phyloP scores from a whole-genome alignment of 257 asterid genomes.

The Datura wrightii region DNA sequence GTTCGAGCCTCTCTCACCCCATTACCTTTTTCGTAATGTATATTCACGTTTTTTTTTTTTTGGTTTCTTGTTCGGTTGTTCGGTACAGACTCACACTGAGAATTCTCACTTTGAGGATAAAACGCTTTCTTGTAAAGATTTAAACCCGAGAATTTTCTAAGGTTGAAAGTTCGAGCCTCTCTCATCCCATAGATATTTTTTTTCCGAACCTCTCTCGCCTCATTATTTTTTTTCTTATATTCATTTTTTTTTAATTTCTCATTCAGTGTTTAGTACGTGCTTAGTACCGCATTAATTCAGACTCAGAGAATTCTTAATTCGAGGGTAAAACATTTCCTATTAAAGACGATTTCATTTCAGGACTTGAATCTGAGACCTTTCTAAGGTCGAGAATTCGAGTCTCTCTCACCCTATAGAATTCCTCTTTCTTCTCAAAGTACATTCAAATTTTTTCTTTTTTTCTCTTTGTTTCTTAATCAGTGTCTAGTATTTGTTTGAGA shows the following conservation, averaged over 20 bases:
- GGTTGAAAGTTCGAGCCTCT: background rate
- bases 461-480: too few relatives aligned
- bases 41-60: too few relatives aligned
- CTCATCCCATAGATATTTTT: too few relatives aligned
- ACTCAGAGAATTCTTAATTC: background rate
- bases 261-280: too few relatives aligned
- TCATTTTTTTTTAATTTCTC: too few relatives aligned
- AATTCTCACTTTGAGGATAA: background rate
- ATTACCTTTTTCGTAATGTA: background rate
- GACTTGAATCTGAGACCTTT: background rate
- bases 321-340: background rate
- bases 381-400: background rate
- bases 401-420: too few relatives aligned
- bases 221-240: too few relatives aligned
- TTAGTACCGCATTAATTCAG: background rate
- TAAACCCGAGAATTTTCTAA: background rate
- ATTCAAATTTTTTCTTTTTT: too few relatives aligned
- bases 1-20: slow-evolving; percentile 99
- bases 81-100: background rate
- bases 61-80: too few relatives aligned
- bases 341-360: background rate
- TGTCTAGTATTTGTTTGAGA: too few relatives aligned
- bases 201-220: too few relatives aligned
- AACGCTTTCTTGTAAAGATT: background rate
- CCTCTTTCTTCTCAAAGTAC: too few relatives aligned